phyloP scores from a whole-genome alignment of 345 rosid genomes.

The Populus nigra region DNA sequence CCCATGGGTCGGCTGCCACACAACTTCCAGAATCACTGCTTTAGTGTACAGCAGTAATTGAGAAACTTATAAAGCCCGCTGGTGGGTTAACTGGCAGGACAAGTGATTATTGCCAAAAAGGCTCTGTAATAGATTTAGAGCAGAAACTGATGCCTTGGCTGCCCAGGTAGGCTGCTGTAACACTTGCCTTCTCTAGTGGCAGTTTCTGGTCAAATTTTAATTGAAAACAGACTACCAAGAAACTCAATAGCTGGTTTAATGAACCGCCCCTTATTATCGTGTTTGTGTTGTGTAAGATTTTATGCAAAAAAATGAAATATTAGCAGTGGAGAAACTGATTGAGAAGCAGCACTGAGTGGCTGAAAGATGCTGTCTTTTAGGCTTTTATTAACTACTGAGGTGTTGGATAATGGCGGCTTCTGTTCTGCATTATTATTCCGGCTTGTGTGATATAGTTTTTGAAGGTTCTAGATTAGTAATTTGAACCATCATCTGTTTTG shows the following conservation, averaged over 20 bases:
- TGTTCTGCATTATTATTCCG: too few relatives aligned
- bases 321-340: constrained; percentile 10
- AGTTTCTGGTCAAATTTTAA: constrained; percentile 53
- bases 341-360: neutral
- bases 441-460: too few relatives aligned
- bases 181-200: constrained; percentile 90
- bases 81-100: constrained; percentile 27
- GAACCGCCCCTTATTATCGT: constrained; percentile 12
- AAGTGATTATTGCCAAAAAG: constrained; percentile 25
- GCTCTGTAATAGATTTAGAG: constrained; percentile 43
- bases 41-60: constrained; percentile 38
- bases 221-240: constrained; percentile 19
- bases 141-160: constrained; percentile 50
- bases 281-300: constrained; percentile 25
- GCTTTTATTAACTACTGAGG: neutral
- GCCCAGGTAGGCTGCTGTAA: constrained; percentile 95
- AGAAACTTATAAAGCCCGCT: constrained; percentile 21
- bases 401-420: neutral
- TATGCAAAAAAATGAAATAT: constrained; percentile 7
- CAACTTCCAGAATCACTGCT: constrained; percentile 22
- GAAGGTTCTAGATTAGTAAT: too few relatives aligned
- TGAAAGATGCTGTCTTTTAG: neutral
- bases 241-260: constrained; percentile 26
- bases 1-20: constrained; percentile 20
- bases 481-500: too few relatives aligned